phyloP scores from a whole-genome alignment of 768 basidiomycete species.

The button mushroom (Agaricus bisporus) region DNA sequence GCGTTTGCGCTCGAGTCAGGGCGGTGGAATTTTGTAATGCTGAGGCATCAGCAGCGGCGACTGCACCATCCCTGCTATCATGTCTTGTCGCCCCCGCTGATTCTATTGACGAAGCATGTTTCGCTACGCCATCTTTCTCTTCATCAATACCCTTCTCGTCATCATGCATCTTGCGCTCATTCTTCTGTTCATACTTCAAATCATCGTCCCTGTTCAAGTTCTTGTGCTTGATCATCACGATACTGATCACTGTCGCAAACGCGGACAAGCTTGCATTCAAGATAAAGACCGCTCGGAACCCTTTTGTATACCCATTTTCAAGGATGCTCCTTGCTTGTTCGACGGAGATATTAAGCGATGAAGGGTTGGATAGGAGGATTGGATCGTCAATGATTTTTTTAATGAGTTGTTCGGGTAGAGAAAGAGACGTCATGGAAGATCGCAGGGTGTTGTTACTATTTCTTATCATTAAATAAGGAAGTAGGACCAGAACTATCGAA shows the following conservation, averaged over 20 bases:
- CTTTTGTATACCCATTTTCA: constrained; percentile 43
- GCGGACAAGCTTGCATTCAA: constrained; percentile 52
- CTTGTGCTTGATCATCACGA: constrained; percentile 57
- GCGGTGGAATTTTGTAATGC: too few species aligned
- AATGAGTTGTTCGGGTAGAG: constrained; percentile 31
- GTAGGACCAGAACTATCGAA: neutral
- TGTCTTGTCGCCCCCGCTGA: neutral
- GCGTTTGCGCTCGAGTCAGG: too few species aligned
- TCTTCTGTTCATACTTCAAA: constrained; percentile 37
- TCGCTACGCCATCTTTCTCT: neutral
- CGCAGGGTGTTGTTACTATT: constrained; percentile 42
- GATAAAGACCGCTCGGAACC: constrained; percentile 56
- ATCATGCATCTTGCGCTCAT: constrained; percentile 11
- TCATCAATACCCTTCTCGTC: neutral
- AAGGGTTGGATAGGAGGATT: constrained; percentile 24
- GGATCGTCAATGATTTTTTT: constrained; percentile 45
- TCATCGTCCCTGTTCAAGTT: constrained; percentile 57
- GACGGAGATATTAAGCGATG: constrained; percentile 28
- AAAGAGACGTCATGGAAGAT: constrained; percentile 30
- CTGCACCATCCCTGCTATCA: neutral
- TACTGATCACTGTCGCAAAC: constrained; percentile 46
- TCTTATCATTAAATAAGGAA: constrained; percentile 10
- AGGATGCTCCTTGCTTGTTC: constrained; percentile 36
- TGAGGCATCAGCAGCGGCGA: neutral
- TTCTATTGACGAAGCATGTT: neutral